A percentile compares a stretch with the other conserved stretches of the same genome.
phyloP scores from a whole-genome alignment of 1,284 basidiomycete species.

The Malassezia caprae region DNA sequence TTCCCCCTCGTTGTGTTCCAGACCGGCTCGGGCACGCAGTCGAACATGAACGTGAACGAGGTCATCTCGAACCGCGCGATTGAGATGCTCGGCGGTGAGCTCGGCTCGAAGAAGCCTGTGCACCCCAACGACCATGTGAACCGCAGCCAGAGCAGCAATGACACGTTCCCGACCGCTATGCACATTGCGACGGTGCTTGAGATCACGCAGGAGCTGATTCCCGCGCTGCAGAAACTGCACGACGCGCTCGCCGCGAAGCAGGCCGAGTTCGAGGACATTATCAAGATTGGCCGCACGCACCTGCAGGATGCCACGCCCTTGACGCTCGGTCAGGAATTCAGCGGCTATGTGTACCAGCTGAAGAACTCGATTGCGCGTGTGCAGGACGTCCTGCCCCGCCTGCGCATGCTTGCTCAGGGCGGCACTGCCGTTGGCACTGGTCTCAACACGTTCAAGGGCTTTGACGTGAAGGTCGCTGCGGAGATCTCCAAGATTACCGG shows the following conservation, averaged over 20 bases:
- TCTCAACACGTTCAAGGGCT: constrained; percentile 90
- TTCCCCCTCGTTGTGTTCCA: constrained; percentile 99
- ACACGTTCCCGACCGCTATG: constrained; percentile 99
- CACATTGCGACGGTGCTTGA: constrained; percentile 92
- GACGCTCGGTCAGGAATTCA: constrained; percentile 96
- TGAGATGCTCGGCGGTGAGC: constrained; percentile 85
- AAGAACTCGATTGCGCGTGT: constrained; percentile 81
- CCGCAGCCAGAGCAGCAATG: constrained; percentile 97
- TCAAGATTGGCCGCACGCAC: constrained; percentile 98
- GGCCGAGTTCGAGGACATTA: constrained; percentile 57
- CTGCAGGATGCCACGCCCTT: constrained; percentile 92
- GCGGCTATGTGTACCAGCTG: constrained; percentile 91
- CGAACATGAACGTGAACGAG: constrained; percentile 99
- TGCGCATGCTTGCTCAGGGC: constrained; percentile 87
- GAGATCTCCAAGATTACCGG: constrained; percentile 89
- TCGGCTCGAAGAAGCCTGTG: constrained; percentile 92
- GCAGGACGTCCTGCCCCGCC: constrained; percentile 69
- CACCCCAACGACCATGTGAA: constrained; percentile 99
- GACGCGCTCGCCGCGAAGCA: constrained; percentile 72
- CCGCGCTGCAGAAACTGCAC: constrained; percentile 72
- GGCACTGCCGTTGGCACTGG: constrained; percentile 96
- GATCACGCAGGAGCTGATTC: constrained; percentile 68
- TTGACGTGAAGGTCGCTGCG: constrained; percentile 83
- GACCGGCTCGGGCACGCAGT: constrained; percentile 96
- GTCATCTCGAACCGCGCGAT: constrained; percentile 98